These are phyloP conservation scores for Solanum lycopersicoides DNA, from an alignment of 257 asterid genomes.

Conservation along the genomic window DNA sequence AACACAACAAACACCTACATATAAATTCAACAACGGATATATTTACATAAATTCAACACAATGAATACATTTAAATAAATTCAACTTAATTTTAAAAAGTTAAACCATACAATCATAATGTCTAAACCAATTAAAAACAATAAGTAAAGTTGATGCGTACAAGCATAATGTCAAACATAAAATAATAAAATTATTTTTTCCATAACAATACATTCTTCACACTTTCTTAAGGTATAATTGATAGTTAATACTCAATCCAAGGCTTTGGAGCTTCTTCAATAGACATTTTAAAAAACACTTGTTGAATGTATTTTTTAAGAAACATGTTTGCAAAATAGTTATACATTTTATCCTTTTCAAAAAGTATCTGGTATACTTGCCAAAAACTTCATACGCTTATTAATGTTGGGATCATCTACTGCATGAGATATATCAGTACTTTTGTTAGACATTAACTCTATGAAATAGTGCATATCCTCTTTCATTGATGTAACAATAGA, in stretches of 20 bases:
- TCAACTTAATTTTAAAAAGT: not conserved
- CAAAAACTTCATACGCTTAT: not conserved
- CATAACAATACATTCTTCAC: not conserved
- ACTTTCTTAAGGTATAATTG: not conserved
- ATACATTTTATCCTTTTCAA: not conserved
- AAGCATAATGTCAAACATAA: not conserved
- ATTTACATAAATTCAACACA: not conserved
- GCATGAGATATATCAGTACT: not conserved
- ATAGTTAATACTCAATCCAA: not conserved
- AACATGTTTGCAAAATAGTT: not conserved
- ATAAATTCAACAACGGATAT: not conserved
- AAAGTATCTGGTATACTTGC: not conserved
- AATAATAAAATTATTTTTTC: not conserved
- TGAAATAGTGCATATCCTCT: not conserved
- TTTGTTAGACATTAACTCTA: not conserved
- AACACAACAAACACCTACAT: not conserved
- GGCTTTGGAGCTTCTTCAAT: not conserved
- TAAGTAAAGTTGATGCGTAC: not conserved
- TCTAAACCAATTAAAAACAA: not conserved
- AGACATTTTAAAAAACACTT: not conserved
- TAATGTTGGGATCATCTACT: not conserved
- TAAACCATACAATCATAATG: not conserved
- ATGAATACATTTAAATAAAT: not conserved
- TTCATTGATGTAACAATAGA: not conserved
- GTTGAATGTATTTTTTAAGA: not conserved